A percentile compares a stretch with the other conserved stretches of the same genome.
These are phyloP conservation scores for Guadua angustifolia DNA, from an alignment of 176 grass and related monocot species.

Conservation along the genomic window DNA sequence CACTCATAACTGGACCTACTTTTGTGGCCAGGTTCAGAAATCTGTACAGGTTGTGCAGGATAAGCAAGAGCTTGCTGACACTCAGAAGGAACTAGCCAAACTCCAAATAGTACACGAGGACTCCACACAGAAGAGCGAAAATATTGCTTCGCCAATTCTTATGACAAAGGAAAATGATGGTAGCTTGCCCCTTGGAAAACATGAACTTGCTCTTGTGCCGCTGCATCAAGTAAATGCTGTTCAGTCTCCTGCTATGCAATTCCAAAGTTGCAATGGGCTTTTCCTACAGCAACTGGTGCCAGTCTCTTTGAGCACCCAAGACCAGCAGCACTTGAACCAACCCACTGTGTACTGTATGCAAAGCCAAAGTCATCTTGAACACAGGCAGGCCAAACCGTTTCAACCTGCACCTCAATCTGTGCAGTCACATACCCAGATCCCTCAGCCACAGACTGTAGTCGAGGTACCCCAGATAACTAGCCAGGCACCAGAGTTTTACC, in stretches of 20 bases:
- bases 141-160: slow-evolving; percentile 49
- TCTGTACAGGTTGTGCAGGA: slow-evolving; percentile 81
- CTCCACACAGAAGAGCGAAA: slow-evolving; percentile 60
- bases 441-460: slow-evolving; percentile 48
- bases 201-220: slow-evolving; percentile 74
- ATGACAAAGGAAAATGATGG: slow-evolving; percentile 62
- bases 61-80: slow-evolving; percentile 78
- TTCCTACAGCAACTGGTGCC: slow-evolving; percentile 58
- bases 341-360: slow-evolving; percentile 52
- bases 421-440: slow-evolving; percentile 48
- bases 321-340: slow-evolving; percentile 48
- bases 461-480: slow-evolving; percentile 42
- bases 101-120: slow-evolving; percentile 76
- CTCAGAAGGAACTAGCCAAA: slow-evolving; percentile 79
- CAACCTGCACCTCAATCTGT: slow-evolving; percentile 59
- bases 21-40: slow-evolving; percentile 73
- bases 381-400: slow-evolving; percentile 41
- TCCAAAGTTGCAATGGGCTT: slow-evolving; percentile 60
- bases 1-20: slow-evolving; percentile 1
- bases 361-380: slow-evolving; percentile 48
- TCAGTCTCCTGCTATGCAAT: slow-evolving; percentile 56
- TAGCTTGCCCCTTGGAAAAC: slow-evolving; percentile 46
- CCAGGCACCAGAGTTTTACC: slow-evolving; percentile 52
- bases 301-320: slow-evolving; percentile 49
- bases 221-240: slow-evolving; percentile 56